phyloP scores from a whole-genome alignment of 768 basidiomycete genomes.

The Termitomyces eurrhizus region DNA sequence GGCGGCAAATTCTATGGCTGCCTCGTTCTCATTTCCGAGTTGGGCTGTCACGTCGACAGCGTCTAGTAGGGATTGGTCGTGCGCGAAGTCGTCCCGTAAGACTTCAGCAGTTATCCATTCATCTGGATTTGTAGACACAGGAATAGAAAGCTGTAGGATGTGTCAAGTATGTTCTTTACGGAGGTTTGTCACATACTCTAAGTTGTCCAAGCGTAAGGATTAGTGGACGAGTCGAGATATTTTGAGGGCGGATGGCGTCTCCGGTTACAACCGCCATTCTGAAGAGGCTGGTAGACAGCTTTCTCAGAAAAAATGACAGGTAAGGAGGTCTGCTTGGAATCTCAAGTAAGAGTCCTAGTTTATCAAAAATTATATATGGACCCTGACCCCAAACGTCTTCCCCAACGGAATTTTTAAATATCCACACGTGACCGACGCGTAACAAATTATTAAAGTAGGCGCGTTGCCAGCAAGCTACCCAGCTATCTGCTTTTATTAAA shows the following conservation, averaged over 20 bases:
- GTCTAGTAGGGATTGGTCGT: slow-evolving; percentile 57
- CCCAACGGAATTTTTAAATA: slow-evolving; percentile 39
- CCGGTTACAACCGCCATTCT: slow-evolving; percentile 40
- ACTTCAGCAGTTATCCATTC: slow-evolving; percentile 94
- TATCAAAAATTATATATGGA: slow-evolving; percentile 31
- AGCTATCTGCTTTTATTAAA: not conserved
- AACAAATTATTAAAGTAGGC: not conserved
- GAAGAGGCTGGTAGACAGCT: slow-evolving; percentile 16
- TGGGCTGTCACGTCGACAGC: slow-evolving; percentile 49
- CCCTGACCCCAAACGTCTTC: slow-evolving; percentile 40
- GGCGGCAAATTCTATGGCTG: slow-evolving; percentile 73
- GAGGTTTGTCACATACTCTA: slow-evolving; percentile 39
- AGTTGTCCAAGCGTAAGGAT: slow-evolving; percentile 43
- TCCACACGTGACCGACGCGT: slow-evolving; percentile 31
- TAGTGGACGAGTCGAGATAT: slow-evolving; percentile 46
- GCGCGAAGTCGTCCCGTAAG: slow-evolving; percentile 82
- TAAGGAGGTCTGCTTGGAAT: slow-evolving; percentile 18
- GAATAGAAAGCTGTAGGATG: slow-evolving; percentile 67
- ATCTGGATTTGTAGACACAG: slow-evolving; percentile 74
- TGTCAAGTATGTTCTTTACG: slow-evolving; percentile 5
- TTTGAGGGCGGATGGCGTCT: slow-evolving; percentile 27
- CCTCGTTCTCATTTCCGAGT: slow-evolving; percentile 54
- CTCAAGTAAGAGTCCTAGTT: slow-evolving; percentile 22
- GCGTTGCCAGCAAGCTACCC: not conserved
- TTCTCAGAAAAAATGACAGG: slow-evolving; percentile 16